Evolutionary conservation across 2,329 filamentous ascomycete species (phyloP).

Genomic region (Dactylellina cionopaga): DNA sequence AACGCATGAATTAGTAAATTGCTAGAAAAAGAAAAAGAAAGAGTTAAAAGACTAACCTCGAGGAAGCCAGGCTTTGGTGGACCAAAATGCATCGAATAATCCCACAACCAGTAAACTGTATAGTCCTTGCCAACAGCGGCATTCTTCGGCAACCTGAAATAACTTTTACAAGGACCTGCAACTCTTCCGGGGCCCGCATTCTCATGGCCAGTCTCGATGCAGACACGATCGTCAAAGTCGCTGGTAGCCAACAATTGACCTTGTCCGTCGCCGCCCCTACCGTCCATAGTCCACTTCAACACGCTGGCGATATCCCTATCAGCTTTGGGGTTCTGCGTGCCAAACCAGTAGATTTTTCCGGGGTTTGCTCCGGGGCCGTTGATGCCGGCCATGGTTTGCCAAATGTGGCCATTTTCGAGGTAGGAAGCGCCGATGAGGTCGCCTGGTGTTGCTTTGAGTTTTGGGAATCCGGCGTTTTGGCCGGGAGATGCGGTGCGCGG

Average conservation of each 20-base stretch:
- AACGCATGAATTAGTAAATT: constrained; percentile 3
- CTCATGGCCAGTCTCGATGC: constrained; percentile 72
- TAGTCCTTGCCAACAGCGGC: constrained; percentile 72
- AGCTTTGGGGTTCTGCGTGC: constrained; percentile 49
- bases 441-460: constrained; percentile 54
- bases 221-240: constrained; percentile 89
- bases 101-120: constrained; percentile 96
- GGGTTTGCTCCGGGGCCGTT: constrained; percentile 40
- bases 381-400: constrained; percentile 34
- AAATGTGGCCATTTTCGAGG: constrained; percentile 57
- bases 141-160: constrained; percentile 77
- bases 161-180: constrained; percentile 80
- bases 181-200: constrained; percentile 66
- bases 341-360: constrained; percentile 56
- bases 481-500: constrained; percentile 26
- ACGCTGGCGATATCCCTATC: constrained; percentile 53
- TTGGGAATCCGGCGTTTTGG: constrained; percentile 37
- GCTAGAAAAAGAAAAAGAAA: not conserved
- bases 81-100: constrained; percentile 65
- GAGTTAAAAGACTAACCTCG: constrained; percentile 49
- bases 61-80: constrained; percentile 40
- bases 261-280: constrained; percentile 80
- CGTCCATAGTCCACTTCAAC: constrained; percentile 77
- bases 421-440: constrained; percentile 53
- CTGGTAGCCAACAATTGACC: constrained; percentile 77